These are phyloP conservation scores for Cystobasidiaceae sp. DNA, from an alignment of 1,284 basidiomycete species.

Conservation along the genomic window DNA sequence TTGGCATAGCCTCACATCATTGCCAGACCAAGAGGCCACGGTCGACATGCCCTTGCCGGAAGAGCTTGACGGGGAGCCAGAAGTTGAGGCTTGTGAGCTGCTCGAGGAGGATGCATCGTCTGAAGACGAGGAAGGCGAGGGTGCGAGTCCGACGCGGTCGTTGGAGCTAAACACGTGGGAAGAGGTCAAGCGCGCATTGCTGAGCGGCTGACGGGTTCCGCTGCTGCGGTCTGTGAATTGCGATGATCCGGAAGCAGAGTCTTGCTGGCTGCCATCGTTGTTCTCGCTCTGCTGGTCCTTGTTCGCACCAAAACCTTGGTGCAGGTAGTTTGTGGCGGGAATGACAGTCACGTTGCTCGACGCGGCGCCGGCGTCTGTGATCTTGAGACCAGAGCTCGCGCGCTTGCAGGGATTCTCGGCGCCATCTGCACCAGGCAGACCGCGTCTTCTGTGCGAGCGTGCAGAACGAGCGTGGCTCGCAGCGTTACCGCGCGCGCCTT, in stretches of 20 bases:
- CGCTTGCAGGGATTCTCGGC: constrained; percentile 27
- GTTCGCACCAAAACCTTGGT: no score
- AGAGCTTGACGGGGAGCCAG: not conserved
- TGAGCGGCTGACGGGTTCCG: constrained; percentile 3
- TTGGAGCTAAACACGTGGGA: not conserved
- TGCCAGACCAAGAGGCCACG: constrained; percentile 23
- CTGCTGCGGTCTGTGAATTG: not conserved
- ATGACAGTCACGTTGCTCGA: constrained; percentile 17
- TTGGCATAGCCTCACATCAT: constrained; percentile 28
- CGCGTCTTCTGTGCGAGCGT: constrained; percentile 18
- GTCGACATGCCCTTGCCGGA: not conserved
- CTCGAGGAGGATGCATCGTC: constrained; percentile 3
- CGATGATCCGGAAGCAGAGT: not conserved
- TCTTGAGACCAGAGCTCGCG: not conserved
- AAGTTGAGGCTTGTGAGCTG: not conserved
- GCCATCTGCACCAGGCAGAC: not conserved
- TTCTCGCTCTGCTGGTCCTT: not conserved
- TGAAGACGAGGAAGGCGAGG: constrained; percentile 1
- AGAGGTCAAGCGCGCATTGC: not conserved
- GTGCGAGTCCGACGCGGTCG: not conserved
- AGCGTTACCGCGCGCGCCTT: not conserved
- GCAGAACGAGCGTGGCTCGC: constrained; percentile 6
- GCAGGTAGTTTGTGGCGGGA: constrained; percentile 10
- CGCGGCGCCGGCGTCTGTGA: not conserved
- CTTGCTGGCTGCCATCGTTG: no score